phyloP scores from a whole-genome alignment of 2,329 filamentous ascomycete genomes.

The Beauveria bassiana region DNA sequence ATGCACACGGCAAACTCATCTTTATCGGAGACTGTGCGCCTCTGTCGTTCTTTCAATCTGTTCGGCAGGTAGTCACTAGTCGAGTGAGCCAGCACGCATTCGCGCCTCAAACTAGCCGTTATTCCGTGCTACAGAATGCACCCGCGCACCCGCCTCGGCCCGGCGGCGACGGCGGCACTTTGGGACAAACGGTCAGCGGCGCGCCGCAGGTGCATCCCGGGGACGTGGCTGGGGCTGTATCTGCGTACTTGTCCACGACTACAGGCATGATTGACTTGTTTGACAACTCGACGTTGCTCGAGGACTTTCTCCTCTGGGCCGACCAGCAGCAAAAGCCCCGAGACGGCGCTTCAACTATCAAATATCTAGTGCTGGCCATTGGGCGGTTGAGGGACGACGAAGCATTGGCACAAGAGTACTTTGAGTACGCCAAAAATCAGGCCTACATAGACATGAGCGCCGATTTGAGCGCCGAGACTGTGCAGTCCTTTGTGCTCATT shows the following conservation, averaged over 20 bases:
- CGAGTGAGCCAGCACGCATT: constrained; percentile 42
- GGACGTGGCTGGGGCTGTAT: constrained; percentile 23
- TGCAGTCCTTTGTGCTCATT: constrained; percentile 42
- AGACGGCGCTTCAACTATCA: constrained; percentile 33
- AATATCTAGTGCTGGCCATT: constrained; percentile 44
- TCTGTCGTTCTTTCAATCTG: constrained; percentile 47
- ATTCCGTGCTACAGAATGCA: constrained; percentile 41
- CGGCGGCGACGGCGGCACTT: neutral
- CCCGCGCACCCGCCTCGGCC: constrained; percentile 15
- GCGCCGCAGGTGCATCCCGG: constrained; percentile 22
- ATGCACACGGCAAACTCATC: constrained; percentile 45
- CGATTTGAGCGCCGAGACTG: constrained; percentile 40
- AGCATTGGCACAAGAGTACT: constrained; percentile 34
- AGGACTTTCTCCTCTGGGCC: constrained; percentile 37
- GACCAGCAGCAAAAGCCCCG: constrained; percentile 24
- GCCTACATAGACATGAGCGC: constrained; percentile 38
- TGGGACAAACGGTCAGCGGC: neutral
- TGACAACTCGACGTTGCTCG: constrained; percentile 29
- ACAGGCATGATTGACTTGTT: constrained; percentile 43
- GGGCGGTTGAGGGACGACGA: constrained; percentile 37
- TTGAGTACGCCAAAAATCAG: constrained; percentile 40
- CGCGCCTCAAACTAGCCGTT: constrained; percentile 41
- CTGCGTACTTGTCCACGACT: constrained; percentile 32
- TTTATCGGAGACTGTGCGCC: constrained; percentile 51
- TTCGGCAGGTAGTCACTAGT: constrained; percentile 42